Base-by-base conservation (phyloP, 176 grass and related monocot genomes). In the Secale cereale region DNA sequence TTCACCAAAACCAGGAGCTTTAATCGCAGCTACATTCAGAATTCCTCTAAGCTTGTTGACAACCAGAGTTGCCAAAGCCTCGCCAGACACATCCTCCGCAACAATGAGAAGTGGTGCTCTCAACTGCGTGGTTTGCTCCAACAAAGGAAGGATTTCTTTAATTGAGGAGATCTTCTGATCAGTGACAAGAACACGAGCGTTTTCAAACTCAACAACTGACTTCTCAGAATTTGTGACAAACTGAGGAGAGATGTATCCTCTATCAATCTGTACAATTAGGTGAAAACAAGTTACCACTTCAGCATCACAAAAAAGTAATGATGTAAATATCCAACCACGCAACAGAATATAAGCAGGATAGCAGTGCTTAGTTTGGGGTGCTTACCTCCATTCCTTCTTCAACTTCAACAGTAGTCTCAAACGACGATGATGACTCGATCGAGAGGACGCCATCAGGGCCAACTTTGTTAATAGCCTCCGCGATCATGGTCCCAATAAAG, bases 321-420 rank as follows among this genome's bases (percentile, higher is more conserved):
- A 10, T 64, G 13, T 54, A 27, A 4, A 52, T n/a, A 27, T 11
- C 52, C 7, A 16, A 79, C 35, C 33, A 90, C 30, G 68, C 59
- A 76, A 39, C 35, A n/a, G 59, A 60, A 67, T 72, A 45, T 72
- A 45, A 81, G 17, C 25, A 85, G 45, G 20, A 31, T 7, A 41
- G 10, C 3, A 28, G 45, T 30, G 52, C n/a, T 23, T 76, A 31
- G 65, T 29, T 63, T 22, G 10, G 10, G 48, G 4, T 62, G 43
- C 41, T 15, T 84, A 94, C 95, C 92, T 97, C 92, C 95, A 97
- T 97, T 83, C 95, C 95, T 89, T 97, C 95, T 87, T 97, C 95
- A 76, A 97, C 95, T 73, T 97, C 91, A 79, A 97, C 87, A 12
- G 89, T 97, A 17, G 95, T 97, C 79, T 97, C 95, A 56, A 97